Evolutionary conservation across 2,329 filamentous ascomycete genomes (phyloP), one percentile per base, ranked within the genome.

Genomic region (Pleomassaria siparia): DNA sequence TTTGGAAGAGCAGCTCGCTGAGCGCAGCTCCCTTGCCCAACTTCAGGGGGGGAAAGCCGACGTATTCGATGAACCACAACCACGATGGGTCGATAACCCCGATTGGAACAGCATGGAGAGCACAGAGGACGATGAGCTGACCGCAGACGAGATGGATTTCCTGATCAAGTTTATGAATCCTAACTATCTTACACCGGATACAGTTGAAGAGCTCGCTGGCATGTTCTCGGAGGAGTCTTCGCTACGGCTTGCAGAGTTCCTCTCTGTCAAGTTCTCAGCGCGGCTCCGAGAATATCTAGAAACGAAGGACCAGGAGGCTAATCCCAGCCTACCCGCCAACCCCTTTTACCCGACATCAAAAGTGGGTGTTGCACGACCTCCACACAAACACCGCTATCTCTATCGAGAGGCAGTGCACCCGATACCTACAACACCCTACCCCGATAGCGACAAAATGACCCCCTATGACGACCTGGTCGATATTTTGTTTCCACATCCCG

Each of bases 301-400:
- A 54, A 77, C 78, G n/a, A 67, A 67, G 44, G 67, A 69, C 21
- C 59, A 64, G 16, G 66, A 72, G 1, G 69, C 73, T 13, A 69
- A 74, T 13, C 82, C 80, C 37, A 82, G 42, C 30, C 51, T 67
- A 16, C 63, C 63, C 9, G 44, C 62, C 10, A 69, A 69, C 51
- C 68, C 66, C 1, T 57, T 60, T 41, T 60, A 59, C 46, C 57
- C 56, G 33, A 54, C 43, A 5, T 60, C 62, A 3, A 60, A 74
- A 74, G 52, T 81, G 76, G 33, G 72, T 74, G 87, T 95, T 8
- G 89, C 94, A 6, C 81, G 83, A 25, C 94, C 94, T 30, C 94
- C 94, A 0, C 91, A 99, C 74, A 99, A 99, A 75, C 91, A 96
- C 66, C 88, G 91, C 12, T 99, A 87, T 69, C 77, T 96, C 2